Conservation (phyloP, 1,284 basidiomycete genomes). For the Chalciporus sp. region DNA sequence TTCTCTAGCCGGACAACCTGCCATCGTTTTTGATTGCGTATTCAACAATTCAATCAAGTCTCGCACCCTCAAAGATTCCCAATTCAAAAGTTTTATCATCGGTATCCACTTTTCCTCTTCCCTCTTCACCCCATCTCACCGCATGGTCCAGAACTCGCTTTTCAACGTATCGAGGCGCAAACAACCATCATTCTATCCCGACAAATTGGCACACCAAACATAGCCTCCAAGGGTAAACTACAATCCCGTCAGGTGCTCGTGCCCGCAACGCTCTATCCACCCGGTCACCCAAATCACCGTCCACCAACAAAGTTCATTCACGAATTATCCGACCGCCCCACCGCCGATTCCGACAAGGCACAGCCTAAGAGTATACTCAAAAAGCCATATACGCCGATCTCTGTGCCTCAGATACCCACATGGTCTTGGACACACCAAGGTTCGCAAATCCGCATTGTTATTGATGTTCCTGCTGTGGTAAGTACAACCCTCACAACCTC, state of each 20-base stretch:
- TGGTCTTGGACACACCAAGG: conserved; percentile 56
- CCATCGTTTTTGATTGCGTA: conserved; percentile 71
- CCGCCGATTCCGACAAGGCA: conserved; percentile 2
- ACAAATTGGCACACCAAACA: conserved; percentile 68
- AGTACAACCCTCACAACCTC: conserved; percentile 22
- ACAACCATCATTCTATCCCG: conserved; percentile 59
- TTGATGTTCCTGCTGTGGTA: conserved; percentile 58
- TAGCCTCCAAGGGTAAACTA: conserved; percentile 66
- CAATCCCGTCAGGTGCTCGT: conserved; percentile 56
- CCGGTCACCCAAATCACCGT: conserved; percentile 27
- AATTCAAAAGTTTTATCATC: conserved; percentile 69
- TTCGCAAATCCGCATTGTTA: conserved; percentile 44
- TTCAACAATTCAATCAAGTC: conserved; percentile 60
- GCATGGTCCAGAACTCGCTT: conserved; percentile 53
- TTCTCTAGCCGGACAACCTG: conserved; percentile 60
- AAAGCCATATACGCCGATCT: conserved; percentile 7
- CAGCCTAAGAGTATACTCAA: conserved; percentile 47
- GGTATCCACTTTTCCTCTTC: conserved; percentile 43
- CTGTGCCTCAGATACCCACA: conserved; percentile 27
- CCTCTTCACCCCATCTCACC: conserved; percentile 12
- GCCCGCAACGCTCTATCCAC: conserved; percentile 45
- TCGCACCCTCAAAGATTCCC: conserved; percentile 56
- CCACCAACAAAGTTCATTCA: conserved; percentile 43
- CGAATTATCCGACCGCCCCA: conserved; percentile 34
- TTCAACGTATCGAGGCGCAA: conserved; percentile 69